Conservation (phyloP, 2,329 filamentous ascomycete genomes). For the Ascomycota sp. region DNA sequence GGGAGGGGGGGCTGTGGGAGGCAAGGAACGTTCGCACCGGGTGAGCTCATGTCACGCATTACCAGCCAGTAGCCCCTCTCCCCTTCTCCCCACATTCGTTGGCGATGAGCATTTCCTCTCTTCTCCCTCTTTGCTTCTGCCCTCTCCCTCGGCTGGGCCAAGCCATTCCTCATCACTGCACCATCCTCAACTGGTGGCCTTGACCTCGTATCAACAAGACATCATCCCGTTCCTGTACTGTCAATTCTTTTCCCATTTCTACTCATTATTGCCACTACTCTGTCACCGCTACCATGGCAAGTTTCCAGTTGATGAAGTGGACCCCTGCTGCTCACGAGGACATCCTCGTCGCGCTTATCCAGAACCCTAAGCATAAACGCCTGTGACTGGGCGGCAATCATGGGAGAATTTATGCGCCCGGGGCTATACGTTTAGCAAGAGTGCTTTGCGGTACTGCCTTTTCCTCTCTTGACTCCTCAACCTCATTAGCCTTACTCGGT, state of each 20-base stretch:
- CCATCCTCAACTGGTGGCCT: too few relatives aligned
- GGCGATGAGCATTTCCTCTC: too few relatives aligned
- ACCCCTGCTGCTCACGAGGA: conserved; percentile 20
- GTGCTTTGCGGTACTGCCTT: conserved; percentile 18
- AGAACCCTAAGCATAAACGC: conserved; percentile 13
- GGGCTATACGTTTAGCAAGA: conserved; percentile 19
- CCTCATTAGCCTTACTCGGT: too few relatives aligned
- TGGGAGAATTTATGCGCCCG: conserved; percentile 15
- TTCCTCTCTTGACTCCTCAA: background rate
- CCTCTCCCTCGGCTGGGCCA: too few relatives aligned
- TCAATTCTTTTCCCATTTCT: background rate
- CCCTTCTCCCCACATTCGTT: too few relatives aligned
- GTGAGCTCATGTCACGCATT: too few relatives aligned
- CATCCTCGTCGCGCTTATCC: conserved; percentile 21
- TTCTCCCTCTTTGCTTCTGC: too few relatives aligned
- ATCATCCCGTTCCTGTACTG: background rate
- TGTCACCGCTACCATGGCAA: conserved; percentile 6
- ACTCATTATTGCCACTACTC: background rate
- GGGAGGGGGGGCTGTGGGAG: too few relatives aligned
- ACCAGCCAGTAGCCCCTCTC: too few relatives aligned
- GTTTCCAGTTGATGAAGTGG: conserved; percentile 18
- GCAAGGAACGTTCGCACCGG: too few relatives aligned
- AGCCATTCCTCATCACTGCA: too few relatives aligned
- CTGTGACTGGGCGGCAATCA: conserved; percentile 14
- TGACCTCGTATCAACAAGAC: too few relatives aligned